Evolutionary conservation across 2,329 filamentous ascomycete species (phyloP).

Genomic region (Trichoderma cornu-damae): DNA sequence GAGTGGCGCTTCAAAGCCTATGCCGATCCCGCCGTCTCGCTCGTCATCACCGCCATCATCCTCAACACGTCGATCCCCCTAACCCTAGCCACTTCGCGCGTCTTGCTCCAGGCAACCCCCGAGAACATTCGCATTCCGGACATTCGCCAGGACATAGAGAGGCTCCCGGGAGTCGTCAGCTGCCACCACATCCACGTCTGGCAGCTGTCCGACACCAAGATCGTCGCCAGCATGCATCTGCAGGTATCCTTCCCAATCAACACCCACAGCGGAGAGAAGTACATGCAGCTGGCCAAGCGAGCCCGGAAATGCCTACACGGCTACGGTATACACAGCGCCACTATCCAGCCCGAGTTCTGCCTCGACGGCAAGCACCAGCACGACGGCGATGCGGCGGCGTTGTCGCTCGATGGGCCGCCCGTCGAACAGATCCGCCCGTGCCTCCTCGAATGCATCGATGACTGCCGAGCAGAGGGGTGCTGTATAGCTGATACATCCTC

Average conservation of each 20-base stretch:
- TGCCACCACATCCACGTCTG: conserved; percentile 97
- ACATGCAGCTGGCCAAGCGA: conserved; percentile 83
- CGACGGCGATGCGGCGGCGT: conserved; percentile 33
- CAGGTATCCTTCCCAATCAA: conserved; percentile 88
- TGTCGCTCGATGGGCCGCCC: conserved; percentile 34
- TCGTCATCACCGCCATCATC: conserved; percentile 83
- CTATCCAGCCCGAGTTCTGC: conserved; percentile 90
- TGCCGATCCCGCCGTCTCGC: conserved; percentile 83
- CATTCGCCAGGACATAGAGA: conserved; percentile 85
- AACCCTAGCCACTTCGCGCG: conserved; percentile 74
- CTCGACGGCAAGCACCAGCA: conserved; percentile 45
- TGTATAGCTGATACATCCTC: conserved; percentile 33
- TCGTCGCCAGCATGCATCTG: conserved; percentile 89
- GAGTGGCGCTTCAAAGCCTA: conserved; percentile 77
- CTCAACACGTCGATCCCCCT: conserved; percentile 71
- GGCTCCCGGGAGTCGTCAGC: conserved; percentile 76
- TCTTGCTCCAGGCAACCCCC: conserved; percentile 89
- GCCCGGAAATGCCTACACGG: conserved; percentile 86
- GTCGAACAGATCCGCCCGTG: conserved; percentile 36
- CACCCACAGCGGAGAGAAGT: conserved; percentile 69
- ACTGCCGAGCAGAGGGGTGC: conserved; percentile 33
- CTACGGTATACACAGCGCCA: conserved; percentile 94
- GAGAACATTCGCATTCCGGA: conserved; percentile 83
- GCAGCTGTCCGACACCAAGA: conserved; percentile 92
- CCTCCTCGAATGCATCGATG: conserved; percentile 44